A percentile compares a stretch with the other conserved stretches of the same genome.
phyloP scores from a whole-genome alignment of 331 rosid species.

The Stylosanthes scabra region DNA sequence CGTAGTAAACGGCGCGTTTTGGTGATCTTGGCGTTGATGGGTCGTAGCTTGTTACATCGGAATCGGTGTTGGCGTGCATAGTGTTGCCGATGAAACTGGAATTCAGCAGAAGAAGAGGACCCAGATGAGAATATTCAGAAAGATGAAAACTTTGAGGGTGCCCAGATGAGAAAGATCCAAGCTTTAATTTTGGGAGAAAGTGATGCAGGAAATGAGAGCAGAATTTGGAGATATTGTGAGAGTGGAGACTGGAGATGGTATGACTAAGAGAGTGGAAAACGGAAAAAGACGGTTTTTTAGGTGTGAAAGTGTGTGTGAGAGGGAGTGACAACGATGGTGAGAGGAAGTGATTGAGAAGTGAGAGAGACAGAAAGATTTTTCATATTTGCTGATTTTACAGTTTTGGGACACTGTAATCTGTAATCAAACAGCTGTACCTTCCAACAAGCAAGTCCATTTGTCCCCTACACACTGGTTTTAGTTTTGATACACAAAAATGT shows the following conservation, averaged over 20 bases:
- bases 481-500: no score
- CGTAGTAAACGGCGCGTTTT: slow-evolving; percentile 68
- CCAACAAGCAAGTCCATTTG: background rate
- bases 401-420: background rate
- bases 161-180: slow-evolving; percentile 20
- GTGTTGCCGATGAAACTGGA: background rate
- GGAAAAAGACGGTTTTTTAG: background rate
- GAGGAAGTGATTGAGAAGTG: background rate
- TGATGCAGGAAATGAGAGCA: slow-evolving; percentile 3
- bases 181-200: background rate
- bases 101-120: background rate
- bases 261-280: background rate
- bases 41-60: slow-evolving; percentile 72
- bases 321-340: background rate
- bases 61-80: slow-evolving; percentile 70
- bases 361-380: background rate
- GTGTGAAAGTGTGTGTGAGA: background rate
- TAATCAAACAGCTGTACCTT: background rate
- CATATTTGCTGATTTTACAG: background rate
- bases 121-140: slow-evolving; percentile 1
- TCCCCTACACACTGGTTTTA: background rate
- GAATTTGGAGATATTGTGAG: background rate
- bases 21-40: slow-evolving; percentile 74
- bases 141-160: slow-evolving; percentile 20
- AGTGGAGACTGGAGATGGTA: background rate